Conservation (phyloP, 192 early-diverging fungal species). For the Thamnidium elegans region DNA sequence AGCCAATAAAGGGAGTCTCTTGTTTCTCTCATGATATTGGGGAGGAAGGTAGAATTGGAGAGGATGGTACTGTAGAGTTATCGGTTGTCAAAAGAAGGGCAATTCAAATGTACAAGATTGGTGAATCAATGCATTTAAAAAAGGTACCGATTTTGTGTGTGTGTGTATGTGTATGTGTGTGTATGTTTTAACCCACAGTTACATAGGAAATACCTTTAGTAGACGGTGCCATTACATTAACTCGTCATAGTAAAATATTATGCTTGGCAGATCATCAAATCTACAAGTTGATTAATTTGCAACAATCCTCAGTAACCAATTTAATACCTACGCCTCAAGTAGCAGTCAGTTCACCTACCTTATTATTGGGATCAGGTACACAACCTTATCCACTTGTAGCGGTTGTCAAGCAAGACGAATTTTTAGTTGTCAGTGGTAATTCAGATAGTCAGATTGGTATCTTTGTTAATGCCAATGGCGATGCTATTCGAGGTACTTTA, state of each 20-base stretch:
- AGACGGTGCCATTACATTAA: slow-evolving; percentile 58
- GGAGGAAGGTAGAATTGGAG: slow-evolving; percentile 41
- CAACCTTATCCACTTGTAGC: slow-evolving; percentile 59
- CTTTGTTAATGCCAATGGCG: slow-evolving; percentile 64
- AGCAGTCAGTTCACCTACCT: neutral
- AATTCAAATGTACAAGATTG: slow-evolving; percentile 46
- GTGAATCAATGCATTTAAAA: slow-evolving; percentile 38
- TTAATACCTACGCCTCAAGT: slow-evolving; percentile 37
- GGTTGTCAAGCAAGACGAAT: slow-evolving; percentile 62
- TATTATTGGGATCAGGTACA: neutral
- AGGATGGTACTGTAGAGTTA: slow-evolving; percentile 50
- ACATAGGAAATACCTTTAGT: slow-evolving; percentile 60
- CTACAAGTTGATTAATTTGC: slow-evolving; percentile 66
- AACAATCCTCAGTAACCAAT: slow-evolving; percentile 7
- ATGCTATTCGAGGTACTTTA: slow-evolving; percentile 68
- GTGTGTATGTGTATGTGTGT: too few species aligned
- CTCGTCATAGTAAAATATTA: slow-evolving; percentile 49
- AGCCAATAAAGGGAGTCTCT: slow-evolving; percentile 56
- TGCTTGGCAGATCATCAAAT: slow-evolving; percentile 68
- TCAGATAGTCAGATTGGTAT: slow-evolving; percentile 59
- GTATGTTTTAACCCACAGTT: neutral
- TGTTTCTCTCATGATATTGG: slow-evolving; percentile 54
- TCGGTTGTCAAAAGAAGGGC: slow-evolving; percentile 49
- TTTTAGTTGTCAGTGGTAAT: slow-evolving; percentile 60
- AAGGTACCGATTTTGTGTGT: slow-evolving; percentile 31